Evolutionary conservation across 2,329 filamentous ascomycete species (phyloP).

Genomic region (Colletotrichum eleusines): DNA sequence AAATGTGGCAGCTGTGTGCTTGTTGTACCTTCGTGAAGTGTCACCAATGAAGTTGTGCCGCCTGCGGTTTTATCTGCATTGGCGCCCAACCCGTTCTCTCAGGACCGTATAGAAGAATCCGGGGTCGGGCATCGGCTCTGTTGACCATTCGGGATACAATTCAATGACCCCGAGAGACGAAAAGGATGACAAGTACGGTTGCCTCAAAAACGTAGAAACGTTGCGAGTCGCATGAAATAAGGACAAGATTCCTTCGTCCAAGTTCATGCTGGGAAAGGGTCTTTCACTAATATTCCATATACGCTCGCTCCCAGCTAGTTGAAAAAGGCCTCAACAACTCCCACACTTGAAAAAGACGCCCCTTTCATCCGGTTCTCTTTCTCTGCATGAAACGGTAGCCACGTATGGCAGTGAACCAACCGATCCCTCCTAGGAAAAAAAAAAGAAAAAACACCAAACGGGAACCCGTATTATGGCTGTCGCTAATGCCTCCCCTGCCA

Average conservation of each 20-base stretch:
- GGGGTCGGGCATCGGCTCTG: background rate
- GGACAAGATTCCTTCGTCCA: background rate
- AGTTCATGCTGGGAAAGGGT: background rate
- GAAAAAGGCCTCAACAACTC: conserved; percentile 3
- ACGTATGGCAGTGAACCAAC: conserved; percentile 1
- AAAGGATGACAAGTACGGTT: too few species aligned
- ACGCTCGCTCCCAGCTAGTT: conserved; percentile 18
- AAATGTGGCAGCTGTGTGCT: background rate
- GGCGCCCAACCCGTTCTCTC: background rate
- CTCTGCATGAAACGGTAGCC: conserved; percentile 1
- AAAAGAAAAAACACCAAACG: conserved; percentile 25
- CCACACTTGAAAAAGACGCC: conserved; percentile 8
- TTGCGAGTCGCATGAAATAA: background rate
- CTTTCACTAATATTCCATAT: conserved; percentile 16
- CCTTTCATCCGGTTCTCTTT: too few species aligned
- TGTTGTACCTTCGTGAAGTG: background rate
- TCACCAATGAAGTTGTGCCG: background rate
- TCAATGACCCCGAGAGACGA: background rate
- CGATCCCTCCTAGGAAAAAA: conserved; percentile 8
- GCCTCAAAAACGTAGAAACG: background rate
- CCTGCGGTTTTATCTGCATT: too few species aligned
- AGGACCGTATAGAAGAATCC: background rate
- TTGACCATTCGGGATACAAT: background rate
- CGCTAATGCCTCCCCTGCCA: conserved; percentile 8
- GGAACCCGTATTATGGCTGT: conserved; percentile 5